Conservation (phyloP, 805 yeast species). For the Lachancea dasiensis region DNA sequence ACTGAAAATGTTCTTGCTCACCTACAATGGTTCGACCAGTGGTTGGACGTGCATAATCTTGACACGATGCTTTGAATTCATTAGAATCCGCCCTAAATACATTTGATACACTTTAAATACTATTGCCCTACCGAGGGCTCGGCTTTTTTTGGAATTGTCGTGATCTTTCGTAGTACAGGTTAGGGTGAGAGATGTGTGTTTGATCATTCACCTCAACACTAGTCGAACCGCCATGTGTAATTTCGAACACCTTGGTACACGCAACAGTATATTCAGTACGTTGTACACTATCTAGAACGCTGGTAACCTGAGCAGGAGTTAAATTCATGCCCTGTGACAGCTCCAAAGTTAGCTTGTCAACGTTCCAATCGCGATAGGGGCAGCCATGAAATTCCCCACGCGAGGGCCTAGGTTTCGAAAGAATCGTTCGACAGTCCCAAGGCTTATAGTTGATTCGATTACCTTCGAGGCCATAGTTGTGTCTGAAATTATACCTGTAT, state of each 20-base stretch:
- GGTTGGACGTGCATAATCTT: slow-evolving; percentile 8
- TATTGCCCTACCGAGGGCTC: background rate
- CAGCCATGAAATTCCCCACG: slow-evolving; percentile 82
- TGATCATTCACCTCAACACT: slow-evolving; percentile 42
- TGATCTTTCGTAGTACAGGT: slow-evolving; percentile 76
- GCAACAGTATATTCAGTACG: slow-evolving; percentile 76
- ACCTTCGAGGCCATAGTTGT: slow-evolving; percentile 89
- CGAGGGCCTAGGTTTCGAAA: slow-evolving; percentile 63
- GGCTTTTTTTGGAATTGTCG: slow-evolving; percentile 44
- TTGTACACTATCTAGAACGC: slow-evolving; percentile 61
- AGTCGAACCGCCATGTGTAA: slow-evolving; percentile 37
- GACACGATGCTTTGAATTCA: slow-evolving; percentile 3
- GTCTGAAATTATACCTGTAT: slow-evolving; percentile 82
- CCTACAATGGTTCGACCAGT: slow-evolving; percentile 50
- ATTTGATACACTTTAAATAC: background rate
- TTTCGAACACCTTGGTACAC: slow-evolving; percentile 83
- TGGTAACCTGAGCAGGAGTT: slow-evolving; percentile 41
- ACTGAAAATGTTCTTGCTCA: slow-evolving; percentile 37
- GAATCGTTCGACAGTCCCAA: slow-evolving; percentile 73
- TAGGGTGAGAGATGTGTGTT: slow-evolving; percentile 75
- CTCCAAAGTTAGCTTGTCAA: slow-evolving; percentile 54
- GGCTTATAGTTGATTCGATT: slow-evolving; percentile 80
- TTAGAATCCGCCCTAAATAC: background rate
- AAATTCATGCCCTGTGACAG: slow-evolving; percentile 54
- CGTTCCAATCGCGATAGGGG: slow-evolving; percentile 73